A percentile compares a stretch with the other conserved stretches of the same genome.
These are phyloP conservation scores for Cryphonectria radicalis DNA, from an alignment of 2,329 filamentous ascomycete genomes.

Conservation along the genomic window DNA sequence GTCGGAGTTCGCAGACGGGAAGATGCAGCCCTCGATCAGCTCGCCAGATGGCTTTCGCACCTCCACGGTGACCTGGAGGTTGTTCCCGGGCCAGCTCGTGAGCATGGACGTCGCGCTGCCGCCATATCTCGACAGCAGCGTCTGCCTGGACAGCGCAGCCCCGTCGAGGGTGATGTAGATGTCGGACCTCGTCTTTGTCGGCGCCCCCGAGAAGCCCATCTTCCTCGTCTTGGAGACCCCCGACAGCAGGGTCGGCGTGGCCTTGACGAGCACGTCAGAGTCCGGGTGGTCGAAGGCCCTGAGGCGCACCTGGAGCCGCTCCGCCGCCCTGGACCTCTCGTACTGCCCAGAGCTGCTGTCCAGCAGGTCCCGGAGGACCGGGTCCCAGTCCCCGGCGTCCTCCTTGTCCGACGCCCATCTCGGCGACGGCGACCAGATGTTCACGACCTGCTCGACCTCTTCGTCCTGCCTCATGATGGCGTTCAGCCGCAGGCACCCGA, in stretches of 20 bases:
- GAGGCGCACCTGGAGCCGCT: slow-evolving; percentile 78
- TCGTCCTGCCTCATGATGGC: slow-evolving; percentile 71
- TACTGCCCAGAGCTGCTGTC: slow-evolving; percentile 75
- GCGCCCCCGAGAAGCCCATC: slow-evolving; percentile 92
- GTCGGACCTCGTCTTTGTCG: slow-evolving; percentile 85
- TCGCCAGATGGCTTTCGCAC: slow-evolving; percentile 80
- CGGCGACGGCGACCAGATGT: slow-evolving; percentile 72
- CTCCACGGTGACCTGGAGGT: slow-evolving; percentile 87
- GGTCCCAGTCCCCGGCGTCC: slow-evolving; percentile 70
- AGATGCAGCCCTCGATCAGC: slow-evolving; percentile 86
- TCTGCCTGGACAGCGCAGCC: slow-evolving; percentile 77
- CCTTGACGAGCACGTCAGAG: slow-evolving; percentile 78
- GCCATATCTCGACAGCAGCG: slow-evolving; percentile 65
- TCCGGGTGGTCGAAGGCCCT: slow-evolving; percentile 79
- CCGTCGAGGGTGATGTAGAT: slow-evolving; percentile 90
- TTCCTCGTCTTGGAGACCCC: slow-evolving; percentile 80
- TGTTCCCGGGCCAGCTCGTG: slow-evolving; percentile 65
- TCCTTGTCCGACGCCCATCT: slow-evolving; percentile 60
- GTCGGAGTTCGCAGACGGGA: slow-evolving; percentile 78
- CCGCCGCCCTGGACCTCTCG: slow-evolving; percentile 72
- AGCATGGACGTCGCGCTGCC: slow-evolving; percentile 78
- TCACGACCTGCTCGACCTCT: slow-evolving; percentile 75
- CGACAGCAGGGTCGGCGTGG: slow-evolving; percentile 85
- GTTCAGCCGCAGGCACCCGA: slow-evolving; percentile 79
- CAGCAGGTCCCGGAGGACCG: slow-evolving; percentile 73